phyloP scores from a whole-genome alignment of 768 basidiomycete species.

The Phanerochaete sordida region DNA sequence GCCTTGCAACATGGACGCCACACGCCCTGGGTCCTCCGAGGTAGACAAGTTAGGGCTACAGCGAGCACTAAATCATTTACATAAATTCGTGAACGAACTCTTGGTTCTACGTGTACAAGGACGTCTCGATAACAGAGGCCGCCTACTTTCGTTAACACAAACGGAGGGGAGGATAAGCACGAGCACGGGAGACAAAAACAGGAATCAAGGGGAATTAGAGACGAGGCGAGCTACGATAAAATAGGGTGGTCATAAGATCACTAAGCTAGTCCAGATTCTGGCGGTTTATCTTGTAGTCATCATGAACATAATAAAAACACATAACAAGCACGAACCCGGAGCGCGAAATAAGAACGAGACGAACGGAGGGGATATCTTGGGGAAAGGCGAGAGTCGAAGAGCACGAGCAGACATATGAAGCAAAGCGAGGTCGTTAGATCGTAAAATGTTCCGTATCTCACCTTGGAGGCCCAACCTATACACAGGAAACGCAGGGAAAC shows the following conservation, averaged over 20 bases:
- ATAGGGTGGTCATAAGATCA: not conserved
- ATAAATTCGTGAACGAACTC: not conserved
- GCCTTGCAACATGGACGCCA: too few species aligned
- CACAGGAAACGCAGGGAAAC: not conserved
- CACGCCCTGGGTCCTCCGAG: too few species aligned
- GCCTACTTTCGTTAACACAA: not conserved
- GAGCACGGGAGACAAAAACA: not conserved
- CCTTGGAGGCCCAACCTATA: not conserved
- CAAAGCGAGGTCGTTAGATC: not conserved
- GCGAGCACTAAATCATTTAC: not conserved
- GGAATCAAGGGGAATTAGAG: not conserved
- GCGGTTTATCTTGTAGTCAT: not conserved
- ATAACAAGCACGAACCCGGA: not conserved
- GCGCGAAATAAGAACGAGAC: not conserved
- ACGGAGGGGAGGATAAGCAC: not conserved
- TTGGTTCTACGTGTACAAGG: not conserved
- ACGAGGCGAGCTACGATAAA: not conserved
- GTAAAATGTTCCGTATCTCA: not conserved
- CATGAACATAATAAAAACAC: slow-evolving; percentile 1
- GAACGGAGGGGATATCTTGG: not conserved
- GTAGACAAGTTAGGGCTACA: not conserved
- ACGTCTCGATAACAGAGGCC: not conserved
- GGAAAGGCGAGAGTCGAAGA: not conserved
- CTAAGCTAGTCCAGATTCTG: slow-evolving; percentile 2
- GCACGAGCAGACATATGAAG: not conserved